Base-by-base conservation (phyloP, 805 yeast genomes). In the Metschnikowia aberdeeniae region DNA sequence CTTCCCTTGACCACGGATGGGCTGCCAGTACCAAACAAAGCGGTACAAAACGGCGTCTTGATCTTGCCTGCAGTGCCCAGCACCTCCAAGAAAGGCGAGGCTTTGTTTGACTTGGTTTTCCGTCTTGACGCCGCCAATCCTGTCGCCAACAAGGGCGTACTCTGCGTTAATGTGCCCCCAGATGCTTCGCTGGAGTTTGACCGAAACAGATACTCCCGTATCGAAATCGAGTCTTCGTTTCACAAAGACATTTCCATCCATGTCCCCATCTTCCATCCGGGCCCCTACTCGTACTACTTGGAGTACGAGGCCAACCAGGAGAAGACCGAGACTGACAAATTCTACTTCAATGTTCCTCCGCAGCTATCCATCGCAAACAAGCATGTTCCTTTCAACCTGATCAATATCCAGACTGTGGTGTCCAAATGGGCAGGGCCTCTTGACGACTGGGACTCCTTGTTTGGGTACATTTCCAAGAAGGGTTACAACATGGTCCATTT, bases 401-500 rank as follows among this genome's bases (percentile, higher is more conserved):
- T 92, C 50, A 84, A 87, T 39, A 70, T 92, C 60, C 93, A 90
- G 63, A 80, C 96, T 1, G 82, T 93, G 34, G 79, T 92, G 4
- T 87, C 97, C 33, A 92, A 92, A 67, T 89, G 97, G 92, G 78
- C 90, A 67, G 97, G 97, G 1, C 75, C 79, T 1, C 61, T 73
- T 29, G 60, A 62, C 1, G 64, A 77, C 11, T 92, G 98, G 98
- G 78, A 79, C 45, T 61, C 66, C 1, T 68, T 86, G 45, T 86
- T 92, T 47, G 61, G 63, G 1, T 76, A 77, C 37, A 76, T 92
- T 36, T 66, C 82, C 12, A 61, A 66, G 7, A 93, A 93, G 64
- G 90, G 93, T 17, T 92, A 92, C 70, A 93, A 93, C 64, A 88
- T 92, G 97, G 72, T 93, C 36, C 99, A 92, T 69, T 92, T 92